Base-by-base conservation (phyloP, 2,329 filamentous ascomycete species). In the Paecilomyces sp. region DNA sequence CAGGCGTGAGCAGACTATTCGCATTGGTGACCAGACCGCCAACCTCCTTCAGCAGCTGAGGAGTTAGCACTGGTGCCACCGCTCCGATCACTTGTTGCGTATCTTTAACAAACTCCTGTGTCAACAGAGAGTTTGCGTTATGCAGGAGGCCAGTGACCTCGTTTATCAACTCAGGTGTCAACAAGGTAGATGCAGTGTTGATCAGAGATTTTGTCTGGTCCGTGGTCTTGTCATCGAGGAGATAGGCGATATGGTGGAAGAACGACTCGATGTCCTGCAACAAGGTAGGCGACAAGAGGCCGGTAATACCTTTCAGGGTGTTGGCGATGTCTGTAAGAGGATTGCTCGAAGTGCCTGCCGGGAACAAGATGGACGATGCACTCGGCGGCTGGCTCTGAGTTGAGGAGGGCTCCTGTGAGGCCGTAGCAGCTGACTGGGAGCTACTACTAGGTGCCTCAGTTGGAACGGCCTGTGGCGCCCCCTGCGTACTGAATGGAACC, bases 71-170 rank as follows among this genome's bases (percentile, higher is more conserved):
- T 5, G 61, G 60, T 12, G 61, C 63, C 36, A 63, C 70, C 22
- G 65, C 64, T 41, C 66, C 61, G 51, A 72, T 64, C 60, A 72
- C 56, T 8, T 53, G 58, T 54, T 50, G 60, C 13, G 61, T 62
- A 50, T 62, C 58, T 24, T 62, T 62, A 34, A 62, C 33, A 41
- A 62, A 62, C 8, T 33, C 31, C 8, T 33, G 47, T 22, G 65
- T 68, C 58, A 73, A 62, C 31, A 73, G 58, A 6, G 61, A 53
- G 54, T 68, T 70, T 25, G 66, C 69, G 36, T 71, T 70, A n/a
- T 61, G 64, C 15, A 73, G 65, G 5, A 73, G 60, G 24, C 62
- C 61, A 53, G 71, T 70, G 33, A 72, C 63, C 61, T 72, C 69
- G 61, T 68, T 67, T 34, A 72, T 67, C 59, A 65, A 63, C 41